phyloP scores from a whole-genome alignment of 371 early-diverging fungal species.

The Lichtheimia hyalospora region DNA sequence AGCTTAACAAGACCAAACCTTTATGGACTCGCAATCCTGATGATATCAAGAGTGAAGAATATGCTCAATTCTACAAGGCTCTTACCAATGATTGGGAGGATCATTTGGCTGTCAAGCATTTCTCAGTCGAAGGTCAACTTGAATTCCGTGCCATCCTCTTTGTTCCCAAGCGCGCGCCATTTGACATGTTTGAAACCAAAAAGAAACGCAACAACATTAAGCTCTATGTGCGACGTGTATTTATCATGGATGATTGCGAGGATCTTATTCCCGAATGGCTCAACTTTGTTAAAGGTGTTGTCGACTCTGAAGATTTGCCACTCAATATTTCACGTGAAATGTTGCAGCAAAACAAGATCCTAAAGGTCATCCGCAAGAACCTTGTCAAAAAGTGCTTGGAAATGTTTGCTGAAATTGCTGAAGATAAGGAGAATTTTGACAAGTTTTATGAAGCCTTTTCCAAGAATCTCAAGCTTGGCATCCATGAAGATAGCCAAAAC shows the following conservation, averaged over 20 bases:
- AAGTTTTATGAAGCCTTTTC: slow-evolving; percentile 75
- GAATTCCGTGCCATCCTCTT: slow-evolving; percentile 81
- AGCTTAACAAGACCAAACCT: slow-evolving; percentile 77
- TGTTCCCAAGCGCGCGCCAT: slow-evolving; percentile 74
- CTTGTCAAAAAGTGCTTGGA: slow-evolving; percentile 81
- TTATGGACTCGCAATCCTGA: slow-evolving; percentile 85
- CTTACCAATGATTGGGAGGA: slow-evolving; percentile 74
- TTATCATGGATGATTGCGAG: slow-evolving; percentile 84
- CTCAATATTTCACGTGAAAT: slow-evolving; percentile 91
- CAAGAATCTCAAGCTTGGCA: slow-evolving; percentile 77
- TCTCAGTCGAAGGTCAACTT: slow-evolving; percentile 79
- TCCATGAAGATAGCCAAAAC: slow-evolving; percentile 70
- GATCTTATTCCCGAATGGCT: slow-evolving; percentile 68
- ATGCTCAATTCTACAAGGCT: slow-evolving; percentile 82
- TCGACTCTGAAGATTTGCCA: slow-evolving; percentile 86
- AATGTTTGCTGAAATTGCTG: slow-evolving; percentile 70
- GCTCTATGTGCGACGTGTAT: slow-evolving; percentile 84
- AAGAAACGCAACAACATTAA: slow-evolving; percentile 77
- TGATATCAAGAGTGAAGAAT: slow-evolving; percentile 74
- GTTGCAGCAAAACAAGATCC: slow-evolving; percentile 76
- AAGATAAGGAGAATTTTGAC: slow-evolving; percentile 72
- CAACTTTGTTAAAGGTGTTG: slow-evolving; percentile 71
- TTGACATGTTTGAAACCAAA: slow-evolving; percentile 64
- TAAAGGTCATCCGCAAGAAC: slow-evolving; percentile 81
- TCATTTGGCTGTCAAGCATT: slow-evolving; percentile 73